These are phyloP conservation scores for Eucalyptus coolabah DNA, from an alignment of 345 rosid genomes.

Conservation along the genomic window DNA sequence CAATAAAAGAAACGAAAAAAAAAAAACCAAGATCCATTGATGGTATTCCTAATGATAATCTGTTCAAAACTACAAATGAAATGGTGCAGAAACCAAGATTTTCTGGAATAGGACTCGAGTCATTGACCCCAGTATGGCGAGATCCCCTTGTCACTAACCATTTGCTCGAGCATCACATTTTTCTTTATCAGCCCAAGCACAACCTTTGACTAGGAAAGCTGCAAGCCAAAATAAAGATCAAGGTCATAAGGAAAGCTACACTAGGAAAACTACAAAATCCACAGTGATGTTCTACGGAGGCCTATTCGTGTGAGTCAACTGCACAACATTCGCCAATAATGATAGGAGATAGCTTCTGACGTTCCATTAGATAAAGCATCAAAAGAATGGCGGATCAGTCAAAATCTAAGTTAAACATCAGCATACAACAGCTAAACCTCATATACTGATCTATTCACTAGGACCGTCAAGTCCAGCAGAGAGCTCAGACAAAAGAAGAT, in stretches of 20 bases:
- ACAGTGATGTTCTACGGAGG: neutral
- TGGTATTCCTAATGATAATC: neutral
- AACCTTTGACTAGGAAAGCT: neutral
- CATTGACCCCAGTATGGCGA: neutral
- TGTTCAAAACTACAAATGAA: neutral
- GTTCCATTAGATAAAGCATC: neutral
- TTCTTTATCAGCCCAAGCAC: conserved; percentile 15
- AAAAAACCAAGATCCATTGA: neutral
- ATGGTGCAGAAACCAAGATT: neutral
- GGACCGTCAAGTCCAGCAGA: neutral
- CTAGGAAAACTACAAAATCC: neutral
- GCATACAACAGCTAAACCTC: neutral
- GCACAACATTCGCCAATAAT: neutral
- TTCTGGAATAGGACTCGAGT: neutral
- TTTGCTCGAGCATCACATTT: conserved; percentile 11
- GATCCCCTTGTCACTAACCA: neutral
- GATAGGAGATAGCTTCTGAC: neutral
- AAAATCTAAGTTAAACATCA: neutral
- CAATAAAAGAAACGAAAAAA: neutral
- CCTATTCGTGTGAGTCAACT: neutral
- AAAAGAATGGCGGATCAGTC: neutral
- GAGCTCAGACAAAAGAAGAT: neutral
- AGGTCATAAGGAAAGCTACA: neutral
- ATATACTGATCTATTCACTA: neutral
- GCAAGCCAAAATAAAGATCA: neutral